These are phyloP conservation scores for Eustoma russellianum DNA, from an alignment of 257 asterid genomes.

Conservation along the genomic window DNA sequence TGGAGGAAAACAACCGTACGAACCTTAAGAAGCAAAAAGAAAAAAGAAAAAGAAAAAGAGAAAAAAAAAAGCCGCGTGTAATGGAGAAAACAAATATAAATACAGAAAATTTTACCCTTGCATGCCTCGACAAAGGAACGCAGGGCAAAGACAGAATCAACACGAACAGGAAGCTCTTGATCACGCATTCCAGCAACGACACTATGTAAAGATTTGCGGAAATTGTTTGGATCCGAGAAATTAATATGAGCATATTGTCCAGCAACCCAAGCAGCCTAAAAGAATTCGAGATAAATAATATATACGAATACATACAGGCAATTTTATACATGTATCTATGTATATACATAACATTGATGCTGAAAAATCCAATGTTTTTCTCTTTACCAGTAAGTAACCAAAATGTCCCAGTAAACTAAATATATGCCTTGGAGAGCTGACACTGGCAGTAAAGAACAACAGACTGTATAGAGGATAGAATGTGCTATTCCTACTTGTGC, in stretches of 20 bases:
- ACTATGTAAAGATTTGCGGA: constrained; percentile 74
- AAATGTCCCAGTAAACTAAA: too few relatives aligned
- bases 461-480: too few relatives aligned
- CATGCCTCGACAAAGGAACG: constrained; percentile 97
- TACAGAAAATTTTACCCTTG: constrained; percentile 39
- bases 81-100: constrained; percentile 2
- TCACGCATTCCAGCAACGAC: constrained; percentile 99
- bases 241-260: constrained; percentile 93
- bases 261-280: constrained; percentile 99
- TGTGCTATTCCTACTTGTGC: too few relatives aligned
- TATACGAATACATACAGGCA: too few relatives aligned
- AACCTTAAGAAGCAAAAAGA: constrained; percentile 10
- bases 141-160: constrained; percentile 93
- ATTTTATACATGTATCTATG: too few relatives aligned
- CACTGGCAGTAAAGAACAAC: too few relatives aligned
- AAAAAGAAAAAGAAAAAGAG: too few relatives aligned
- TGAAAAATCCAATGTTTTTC: too few relatives aligned
- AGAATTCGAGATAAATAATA: not conserved
- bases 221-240: constrained; percentile 77
- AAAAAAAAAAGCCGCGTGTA: too few relatives aligned
- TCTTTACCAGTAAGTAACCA: too few relatives aligned
- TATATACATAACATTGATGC: too few relatives aligned
- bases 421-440: too few relatives aligned
- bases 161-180: constrained; percentile 95
- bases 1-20: constrained; percentile 4